phyloP scores from a whole-genome alignment of 2,329 filamentous ascomycete genomes.

The Trichoderma endophyticum region DNA sequence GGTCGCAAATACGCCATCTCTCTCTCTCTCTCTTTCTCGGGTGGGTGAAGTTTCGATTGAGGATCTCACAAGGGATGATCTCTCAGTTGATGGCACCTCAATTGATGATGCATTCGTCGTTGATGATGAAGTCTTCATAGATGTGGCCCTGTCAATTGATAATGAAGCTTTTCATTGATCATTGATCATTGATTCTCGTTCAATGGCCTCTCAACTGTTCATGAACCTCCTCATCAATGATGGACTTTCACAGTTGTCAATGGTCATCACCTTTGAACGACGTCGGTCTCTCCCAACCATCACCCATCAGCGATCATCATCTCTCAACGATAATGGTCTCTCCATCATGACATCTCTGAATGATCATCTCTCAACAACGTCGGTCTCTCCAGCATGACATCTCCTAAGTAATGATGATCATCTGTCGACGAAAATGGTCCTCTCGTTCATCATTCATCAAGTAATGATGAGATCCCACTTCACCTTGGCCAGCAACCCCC shows the following conservation, averaged over 20 bases:
- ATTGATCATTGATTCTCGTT: too few relatives aligned
- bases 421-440: too few relatives aligned
- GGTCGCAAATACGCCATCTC: neutral
- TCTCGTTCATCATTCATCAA: too few relatives aligned
- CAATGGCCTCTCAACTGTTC: neutral
- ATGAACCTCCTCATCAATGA: neutral
- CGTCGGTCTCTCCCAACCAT: too few relatives aligned
- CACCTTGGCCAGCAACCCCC: neutral
- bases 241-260: neutral
- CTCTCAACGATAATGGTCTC: neutral
- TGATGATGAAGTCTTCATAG: too few relatives aligned
- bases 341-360: too few relatives aligned
- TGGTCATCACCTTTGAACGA: neutral
- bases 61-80: neutral
- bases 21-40: neutral
- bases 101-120: neutral
- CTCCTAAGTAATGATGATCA: neutral
- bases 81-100: neutral
- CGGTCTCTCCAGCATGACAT: too few relatives aligned
- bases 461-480: constrained; percentile 3
- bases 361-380: too few relatives aligned
- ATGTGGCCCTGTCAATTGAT: neutral
- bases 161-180: too few relatives aligned
- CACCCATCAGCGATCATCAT: too few relatives aligned
- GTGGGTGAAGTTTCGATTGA: neutral